A percentile compares a stretch with the other conserved stretches of the same genome.
Evolutionary conservation across 2,329 filamentous ascomycete species (phyloP).

Genomic region (Tympanopsis confertula): DNA sequence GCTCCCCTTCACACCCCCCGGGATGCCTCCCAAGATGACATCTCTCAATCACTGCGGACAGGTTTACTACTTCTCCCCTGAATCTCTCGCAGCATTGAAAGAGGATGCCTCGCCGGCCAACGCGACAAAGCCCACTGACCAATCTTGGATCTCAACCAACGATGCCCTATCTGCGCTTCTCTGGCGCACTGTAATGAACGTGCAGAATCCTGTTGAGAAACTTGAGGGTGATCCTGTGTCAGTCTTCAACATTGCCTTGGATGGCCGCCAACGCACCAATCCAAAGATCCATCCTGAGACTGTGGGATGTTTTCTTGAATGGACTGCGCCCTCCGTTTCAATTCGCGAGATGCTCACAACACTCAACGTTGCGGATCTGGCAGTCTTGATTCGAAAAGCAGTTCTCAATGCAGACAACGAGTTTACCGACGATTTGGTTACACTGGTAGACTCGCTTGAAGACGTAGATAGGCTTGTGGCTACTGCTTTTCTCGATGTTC

Average conservation of each 20-base stretch:
- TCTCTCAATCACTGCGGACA: constrained; percentile 17
- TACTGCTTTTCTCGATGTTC: constrained; percentile 21
- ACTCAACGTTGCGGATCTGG: constrained; percentile 18
- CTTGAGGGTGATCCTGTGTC: constrained; percentile 18
- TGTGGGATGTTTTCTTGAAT: constrained; percentile 25
- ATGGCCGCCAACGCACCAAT: constrained; percentile 20
- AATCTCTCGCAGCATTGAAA: constrained; percentile 15
- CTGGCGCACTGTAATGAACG: constrained; percentile 17
- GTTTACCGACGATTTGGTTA: constrained; percentile 15
- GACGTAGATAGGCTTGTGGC: constrained; percentile 17
- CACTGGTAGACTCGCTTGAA: constrained; percentile 15
- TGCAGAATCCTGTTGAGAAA: constrained; percentile 13
- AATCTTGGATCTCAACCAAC: constrained; percentile 17
- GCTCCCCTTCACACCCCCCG: constrained; percentile 14
- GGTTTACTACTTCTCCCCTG: constrained; percentile 16
- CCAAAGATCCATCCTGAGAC: constrained; percentile 19
- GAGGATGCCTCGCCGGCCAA: constrained; percentile 15
- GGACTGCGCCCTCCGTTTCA: constrained; percentile 14
- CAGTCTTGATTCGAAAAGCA: constrained; percentile 18
- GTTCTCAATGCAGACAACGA: constrained; percentile 16
- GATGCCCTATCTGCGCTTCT: constrained; percentile 22
- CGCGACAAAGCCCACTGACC: constrained; percentile 11
- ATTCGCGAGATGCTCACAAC: constrained; percentile 16
- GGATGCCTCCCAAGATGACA: constrained; percentile 17
- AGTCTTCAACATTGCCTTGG: constrained; percentile 22